Evolutionary conservation across 495 filamentous ascomycete genomes (phyloP).

Genomic region (Peziza echinospora): DNA sequence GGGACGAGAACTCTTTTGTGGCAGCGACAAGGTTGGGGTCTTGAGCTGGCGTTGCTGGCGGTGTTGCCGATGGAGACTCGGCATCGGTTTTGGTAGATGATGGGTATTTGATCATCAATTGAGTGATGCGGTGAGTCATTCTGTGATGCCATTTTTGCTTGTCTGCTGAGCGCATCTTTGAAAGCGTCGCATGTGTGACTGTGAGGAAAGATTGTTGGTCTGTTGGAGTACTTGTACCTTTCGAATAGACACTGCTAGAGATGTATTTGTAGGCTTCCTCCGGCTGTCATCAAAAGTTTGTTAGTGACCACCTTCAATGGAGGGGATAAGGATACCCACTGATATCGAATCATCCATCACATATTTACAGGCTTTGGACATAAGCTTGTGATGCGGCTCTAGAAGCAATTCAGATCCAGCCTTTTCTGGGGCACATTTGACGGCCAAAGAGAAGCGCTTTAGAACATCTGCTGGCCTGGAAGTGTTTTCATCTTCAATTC

Average conservation of each 20-base stretch:
- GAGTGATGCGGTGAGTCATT: slow-evolving; percentile 58
- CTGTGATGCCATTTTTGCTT: slow-evolving; percentile 96
- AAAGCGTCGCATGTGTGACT: slow-evolving; percentile 52
- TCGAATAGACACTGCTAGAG: slow-evolving; percentile 8
- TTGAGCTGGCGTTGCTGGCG: too few species aligned
- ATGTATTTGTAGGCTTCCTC: background rate
- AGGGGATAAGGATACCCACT: slow-evolving; percentile 8
- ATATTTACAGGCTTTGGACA: slow-evolving; percentile 60
- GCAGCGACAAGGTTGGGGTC: slow-evolving; percentile 11
- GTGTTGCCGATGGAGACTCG: too few species aligned
- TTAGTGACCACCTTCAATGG: too few species aligned
- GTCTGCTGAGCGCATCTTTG: slow-evolving; percentile 58
- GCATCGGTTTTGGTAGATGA: background rate
- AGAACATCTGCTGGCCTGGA: slow-evolving; percentile 37
- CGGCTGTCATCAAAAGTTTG: background rate
- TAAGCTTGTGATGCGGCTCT: slow-evolving; percentile 89
- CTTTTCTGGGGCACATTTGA: slow-evolving; percentile 57
- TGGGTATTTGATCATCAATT: slow-evolving; percentile 40
- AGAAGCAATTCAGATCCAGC: slow-evolving; percentile 68
- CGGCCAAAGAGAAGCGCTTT: slow-evolving; percentile 47
- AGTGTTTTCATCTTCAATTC: slow-evolving; percentile 19
- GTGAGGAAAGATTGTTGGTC: slow-evolving; percentile 47
- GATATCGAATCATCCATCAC: slow-evolving; percentile 2
- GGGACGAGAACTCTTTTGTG: slow-evolving; percentile 12
- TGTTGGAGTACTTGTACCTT: slow-evolving; percentile 20